Conservation (phyloP, 2,329 filamentous ascomycete species). For the Fusarium sp. region DNA sequence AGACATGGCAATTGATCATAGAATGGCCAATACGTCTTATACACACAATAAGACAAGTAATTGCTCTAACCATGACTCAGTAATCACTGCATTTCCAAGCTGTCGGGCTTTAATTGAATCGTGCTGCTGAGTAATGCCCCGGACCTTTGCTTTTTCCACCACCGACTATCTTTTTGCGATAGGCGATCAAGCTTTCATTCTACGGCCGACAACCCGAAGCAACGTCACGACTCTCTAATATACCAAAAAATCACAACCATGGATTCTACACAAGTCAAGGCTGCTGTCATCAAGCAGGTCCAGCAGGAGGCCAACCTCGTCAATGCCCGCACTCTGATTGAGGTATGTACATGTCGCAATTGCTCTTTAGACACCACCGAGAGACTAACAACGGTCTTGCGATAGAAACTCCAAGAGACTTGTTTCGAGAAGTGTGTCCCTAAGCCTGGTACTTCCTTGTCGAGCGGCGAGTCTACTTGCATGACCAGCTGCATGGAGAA, state of each 20-base stretch:
- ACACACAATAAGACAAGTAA: not conserved
- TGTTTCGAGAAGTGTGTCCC: conserved; percentile 84
- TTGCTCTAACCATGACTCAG: not conserved
- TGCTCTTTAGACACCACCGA: not conserved
- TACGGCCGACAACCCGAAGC: conserved; percentile 12
- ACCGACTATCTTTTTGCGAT: conserved; percentile 17
- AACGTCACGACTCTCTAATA: conserved; percentile 35
- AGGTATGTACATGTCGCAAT: conserved; percentile 60
- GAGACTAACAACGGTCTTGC: conserved; percentile 15
- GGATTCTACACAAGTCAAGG: conserved; percentile 70
- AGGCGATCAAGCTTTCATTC: conserved; percentile 30
- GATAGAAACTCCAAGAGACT: conserved; percentile 81
- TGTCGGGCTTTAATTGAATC: not conserved
- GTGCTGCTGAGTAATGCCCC: conserved; percentile 34
- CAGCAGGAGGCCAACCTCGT: conserved; percentile 73
- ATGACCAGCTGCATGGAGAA: conserved; percentile 85
- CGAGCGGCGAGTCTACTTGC: conserved; percentile 76
- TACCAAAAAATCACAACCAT: conserved; percentile 55
- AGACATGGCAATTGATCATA: not conserved
- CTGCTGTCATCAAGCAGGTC: conserved; percentile 74
- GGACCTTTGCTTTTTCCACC: conserved; percentile 35
- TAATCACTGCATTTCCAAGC: not conserved
- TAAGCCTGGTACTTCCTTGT: conserved; percentile 75
- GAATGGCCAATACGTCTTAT: not conserved
- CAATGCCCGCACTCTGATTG: conserved; percentile 78